Evolutionary conservation across 2,329 filamentous ascomycete genomes (phyloP).

Genomic region (Fusarium succisae): DNA sequence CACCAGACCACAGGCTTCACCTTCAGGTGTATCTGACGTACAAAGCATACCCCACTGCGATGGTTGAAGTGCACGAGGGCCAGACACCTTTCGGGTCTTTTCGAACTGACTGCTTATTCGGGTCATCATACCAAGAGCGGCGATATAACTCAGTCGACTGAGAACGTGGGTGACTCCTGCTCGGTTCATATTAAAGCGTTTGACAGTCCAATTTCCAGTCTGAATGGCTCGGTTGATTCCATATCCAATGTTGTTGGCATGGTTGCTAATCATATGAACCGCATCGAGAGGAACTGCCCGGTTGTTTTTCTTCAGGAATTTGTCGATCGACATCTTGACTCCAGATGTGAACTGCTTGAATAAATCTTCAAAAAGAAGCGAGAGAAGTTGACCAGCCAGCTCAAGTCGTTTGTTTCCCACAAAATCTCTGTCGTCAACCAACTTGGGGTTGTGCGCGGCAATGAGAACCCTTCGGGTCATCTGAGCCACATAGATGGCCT

Average conservation of each 20-base stretch:
- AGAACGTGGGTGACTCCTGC: conserved; percentile 97
- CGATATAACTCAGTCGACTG: conserved; percentile 95
- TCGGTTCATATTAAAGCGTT: conserved; percentile 98
- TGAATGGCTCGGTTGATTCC: conserved; percentile 97
- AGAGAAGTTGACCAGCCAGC: conserved; percentile 91
- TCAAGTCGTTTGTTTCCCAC: conserved; percentile 98
- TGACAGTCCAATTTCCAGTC: conserved; percentile 97
- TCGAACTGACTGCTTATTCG: conserved; percentile 98
- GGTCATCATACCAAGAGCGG: conserved; percentile 99
- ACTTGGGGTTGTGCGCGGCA: conserved; percentile 86
- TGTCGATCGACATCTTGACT: conserved; percentile 93
- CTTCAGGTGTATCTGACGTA: conserved; percentile 96
- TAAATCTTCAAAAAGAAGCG: conserved; percentile 93
- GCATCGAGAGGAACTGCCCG: conserved; percentile 90
- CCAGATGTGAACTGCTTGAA: conserved; percentile 95
- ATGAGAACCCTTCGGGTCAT: conserved; percentile 98
- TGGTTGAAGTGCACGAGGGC: conserved; percentile 92
- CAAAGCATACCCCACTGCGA: conserved; percentile 99
- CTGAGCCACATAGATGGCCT: conserved; percentile 93
- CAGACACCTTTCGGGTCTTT: conserved; percentile 96
- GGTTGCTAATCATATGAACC: conserved; percentile 81
- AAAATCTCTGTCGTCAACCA: conserved; percentile 97
- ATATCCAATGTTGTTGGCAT: conserved; percentile 86
- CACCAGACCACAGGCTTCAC: conserved; percentile 95
- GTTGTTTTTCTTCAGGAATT: conserved; percentile 93